Conservation (phyloP, 2,329 filamentous ascomycete genomes). For the Colletotrichum orbiculare region DNA sequence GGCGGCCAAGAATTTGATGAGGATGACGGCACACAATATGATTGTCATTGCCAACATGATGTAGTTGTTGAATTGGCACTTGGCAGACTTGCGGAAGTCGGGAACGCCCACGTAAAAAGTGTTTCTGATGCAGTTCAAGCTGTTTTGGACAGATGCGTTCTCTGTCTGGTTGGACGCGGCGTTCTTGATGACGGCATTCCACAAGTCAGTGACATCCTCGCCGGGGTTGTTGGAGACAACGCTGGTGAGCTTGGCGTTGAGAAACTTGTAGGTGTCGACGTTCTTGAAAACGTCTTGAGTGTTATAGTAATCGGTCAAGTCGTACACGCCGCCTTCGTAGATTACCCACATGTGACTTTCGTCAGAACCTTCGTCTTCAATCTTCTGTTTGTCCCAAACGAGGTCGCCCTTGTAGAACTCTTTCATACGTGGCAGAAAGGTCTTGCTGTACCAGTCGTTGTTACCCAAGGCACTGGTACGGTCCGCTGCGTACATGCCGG, state of each 20-base stretch:
- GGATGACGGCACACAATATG: constrained; percentile 81
- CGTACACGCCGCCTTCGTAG: constrained; percentile 81
- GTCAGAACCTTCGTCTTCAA: constrained; percentile 74
- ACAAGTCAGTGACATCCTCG: constrained; percentile 77
- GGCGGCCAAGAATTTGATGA: constrained; percentile 90
- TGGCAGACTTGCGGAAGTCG: constrained; percentile 83
- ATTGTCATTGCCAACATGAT: constrained; percentile 89
- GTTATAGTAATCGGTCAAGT: constrained; percentile 91
- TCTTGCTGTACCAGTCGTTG: constrained; percentile 80
- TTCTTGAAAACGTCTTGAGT: constrained; percentile 72
- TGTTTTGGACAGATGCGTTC: constrained; percentile 67
- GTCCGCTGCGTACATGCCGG: constrained; percentile 70
- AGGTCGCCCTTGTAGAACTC: constrained; percentile 89
- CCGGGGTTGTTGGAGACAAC: constrained; percentile 82
- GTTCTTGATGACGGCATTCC: constrained; percentile 65
- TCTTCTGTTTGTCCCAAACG: constrained; percentile 71
- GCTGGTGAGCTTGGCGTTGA: constrained; percentile 74
- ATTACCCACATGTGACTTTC: constrained; percentile 82
- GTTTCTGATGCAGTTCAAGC: constrained; percentile 83
- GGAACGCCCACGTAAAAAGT: constrained; percentile 84
- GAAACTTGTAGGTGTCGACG: constrained; percentile 71
- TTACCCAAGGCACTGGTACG: constrained; percentile 67
- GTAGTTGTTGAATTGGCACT: constrained; percentile 91
- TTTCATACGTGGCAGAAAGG: constrained; percentile 82
- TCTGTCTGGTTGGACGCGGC: constrained; percentile 63